Evolutionary conservation across 169 alveolate species (phyloP).

Genomic region (Plasmodium relictum): DNA sequence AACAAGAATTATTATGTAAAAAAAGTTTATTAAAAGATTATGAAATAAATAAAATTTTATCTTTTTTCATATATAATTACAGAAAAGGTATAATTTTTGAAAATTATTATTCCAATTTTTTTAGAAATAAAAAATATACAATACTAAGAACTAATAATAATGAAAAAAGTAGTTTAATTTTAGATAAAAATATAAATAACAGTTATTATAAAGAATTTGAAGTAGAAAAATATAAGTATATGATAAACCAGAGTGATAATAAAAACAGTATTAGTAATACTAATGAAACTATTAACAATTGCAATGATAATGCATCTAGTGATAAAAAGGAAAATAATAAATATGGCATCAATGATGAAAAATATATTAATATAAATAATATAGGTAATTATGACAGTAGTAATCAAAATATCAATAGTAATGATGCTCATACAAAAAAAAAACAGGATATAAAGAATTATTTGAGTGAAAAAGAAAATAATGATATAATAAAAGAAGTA

Average conservation of each 20-base stretch:
- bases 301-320: neutral
- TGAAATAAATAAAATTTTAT: constrained; percentile 37
- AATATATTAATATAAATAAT: neutral
- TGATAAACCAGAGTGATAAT: neutral
- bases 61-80: constrained; percentile 30
- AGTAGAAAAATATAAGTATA: neutral
- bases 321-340: neutral
- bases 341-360: neutral
- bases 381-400: neutral
- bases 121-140: neutral
- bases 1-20: constrained; percentile 30
- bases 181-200: neutral
- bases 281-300: neutral
- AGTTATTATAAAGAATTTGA: neutral
- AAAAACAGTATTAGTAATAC: neutral
- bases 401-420: neutral
- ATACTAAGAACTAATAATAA: neutral
- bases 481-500: neutral
- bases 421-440: too few species aligned
- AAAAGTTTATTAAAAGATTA: constrained; percentile 40
- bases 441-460: too few species aligned
- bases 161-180: too few species aligned
- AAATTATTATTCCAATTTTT: constrained; percentile 15
- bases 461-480: neutral
- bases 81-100: constrained; percentile 7